Evolutionary conservation across 2,329 filamentous ascomycete species (phyloP).

Genomic region (Parascedosporium putredinis): DNA sequence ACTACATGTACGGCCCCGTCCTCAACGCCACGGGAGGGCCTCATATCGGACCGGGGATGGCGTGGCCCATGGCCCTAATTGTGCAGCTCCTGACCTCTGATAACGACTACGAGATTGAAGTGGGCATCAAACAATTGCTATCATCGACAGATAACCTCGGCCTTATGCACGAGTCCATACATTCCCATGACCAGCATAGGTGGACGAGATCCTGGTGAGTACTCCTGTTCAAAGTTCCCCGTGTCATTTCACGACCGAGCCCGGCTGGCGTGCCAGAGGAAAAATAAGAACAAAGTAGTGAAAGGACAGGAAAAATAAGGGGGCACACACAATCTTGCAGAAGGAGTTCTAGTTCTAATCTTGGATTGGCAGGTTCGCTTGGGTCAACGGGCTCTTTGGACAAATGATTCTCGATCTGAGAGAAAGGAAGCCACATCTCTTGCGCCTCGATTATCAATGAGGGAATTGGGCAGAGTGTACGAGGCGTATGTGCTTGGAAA

Average conservation of each 20-base stretch:
- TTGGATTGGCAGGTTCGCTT: constrained; percentile 68
- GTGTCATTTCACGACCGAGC: too few relatives aligned
- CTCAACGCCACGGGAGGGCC: constrained; percentile 42
- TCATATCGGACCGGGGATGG: constrained; percentile 52
- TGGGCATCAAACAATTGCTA: constrained; percentile 53
- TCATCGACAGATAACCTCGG: constrained; percentile 63
- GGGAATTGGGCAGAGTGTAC: not conserved
- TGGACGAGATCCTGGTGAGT: constrained; percentile 36
- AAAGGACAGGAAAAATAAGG: too few relatives aligned
- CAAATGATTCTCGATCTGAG: constrained; percentile 70
- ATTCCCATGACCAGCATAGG: constrained; percentile 45
- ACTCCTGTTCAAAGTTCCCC: not conserved
- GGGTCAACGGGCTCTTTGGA: constrained; percentile 78
- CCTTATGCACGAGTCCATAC: constrained; percentile 70
- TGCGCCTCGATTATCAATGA: constrained; percentile 36
- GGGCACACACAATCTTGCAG: too few relatives aligned
- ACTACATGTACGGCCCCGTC: constrained; percentile 48
- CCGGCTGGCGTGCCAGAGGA: too few relatives aligned
- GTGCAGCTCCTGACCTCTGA: constrained; percentile 70
- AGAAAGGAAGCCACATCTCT: constrained; percentile 58
- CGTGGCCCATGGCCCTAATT: constrained; percentile 82
- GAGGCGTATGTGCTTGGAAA: too few relatives aligned
- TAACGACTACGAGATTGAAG: constrained; percentile 62
- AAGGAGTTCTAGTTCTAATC: too few relatives aligned
- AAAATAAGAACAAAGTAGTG: too few relatives aligned